Conservation (phyloP, 164 flowering plant genomes). For the Vitis amurensis region DNA sequence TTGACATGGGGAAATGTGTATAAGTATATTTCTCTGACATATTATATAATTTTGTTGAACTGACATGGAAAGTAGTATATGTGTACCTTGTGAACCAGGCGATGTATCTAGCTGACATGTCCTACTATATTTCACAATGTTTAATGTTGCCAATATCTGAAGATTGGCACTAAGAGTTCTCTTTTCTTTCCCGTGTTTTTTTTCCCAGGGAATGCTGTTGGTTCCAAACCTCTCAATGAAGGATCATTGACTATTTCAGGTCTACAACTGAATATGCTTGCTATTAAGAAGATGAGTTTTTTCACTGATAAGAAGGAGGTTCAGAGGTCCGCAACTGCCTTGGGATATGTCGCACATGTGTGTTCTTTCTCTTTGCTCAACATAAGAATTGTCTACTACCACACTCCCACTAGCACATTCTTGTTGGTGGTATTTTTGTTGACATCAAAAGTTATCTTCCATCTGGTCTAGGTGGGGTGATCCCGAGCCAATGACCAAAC, state of each 20-base stretch:
- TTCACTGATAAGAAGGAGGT: conserved; percentile 90
- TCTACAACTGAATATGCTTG: conserved; percentile 62
- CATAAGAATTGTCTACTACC: not conserved
- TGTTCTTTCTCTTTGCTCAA: conserved; percentile 32
- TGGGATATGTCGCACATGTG: conserved; percentile 96
- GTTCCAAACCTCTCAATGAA: conserved; percentile 49
- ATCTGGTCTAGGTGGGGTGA: too few relatives aligned
- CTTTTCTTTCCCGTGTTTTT: not conserved
- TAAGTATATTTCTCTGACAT: too few relatives aligned
- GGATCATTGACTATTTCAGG: conserved; percentile 77
- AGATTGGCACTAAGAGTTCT: not conserved
- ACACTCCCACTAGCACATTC: not conserved
- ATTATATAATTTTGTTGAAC: too few relatives aligned
- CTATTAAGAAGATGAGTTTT: conserved; percentile 76
- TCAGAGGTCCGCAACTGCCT: conserved; percentile 85
- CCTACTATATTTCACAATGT: not conserved
- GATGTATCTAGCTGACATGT: not conserved
- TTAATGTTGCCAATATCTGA: conserved; percentile 3
- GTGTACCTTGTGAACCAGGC: not conserved
- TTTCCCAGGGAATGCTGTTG: conserved; percentile 47
- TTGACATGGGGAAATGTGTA: too few relatives aligned
- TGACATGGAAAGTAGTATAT: too few relatives aligned
- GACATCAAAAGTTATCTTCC: too few relatives aligned
- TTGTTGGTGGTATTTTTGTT: not conserved
- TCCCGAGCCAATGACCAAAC: too few relatives aligned